Evolutionary conservation across 805 yeast genomes (phyloP).

Genomic region (Metschnikowia noctiluminum): DNA sequence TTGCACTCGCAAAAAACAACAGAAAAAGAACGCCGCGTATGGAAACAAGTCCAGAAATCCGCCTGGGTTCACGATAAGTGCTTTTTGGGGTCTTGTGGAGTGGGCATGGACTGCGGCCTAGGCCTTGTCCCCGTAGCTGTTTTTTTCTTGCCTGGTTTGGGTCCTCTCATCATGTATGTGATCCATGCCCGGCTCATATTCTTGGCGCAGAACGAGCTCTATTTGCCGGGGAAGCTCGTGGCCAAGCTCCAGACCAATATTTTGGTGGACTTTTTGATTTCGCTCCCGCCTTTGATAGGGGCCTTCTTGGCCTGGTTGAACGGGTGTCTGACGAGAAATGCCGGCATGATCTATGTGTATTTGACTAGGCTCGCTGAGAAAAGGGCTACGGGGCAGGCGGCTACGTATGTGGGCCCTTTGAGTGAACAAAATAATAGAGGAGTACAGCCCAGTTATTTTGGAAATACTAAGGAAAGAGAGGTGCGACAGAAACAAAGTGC

Average conservation of each 20-base stretch:
- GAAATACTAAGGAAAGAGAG: too few relatives aligned
- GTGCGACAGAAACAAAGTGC: too few relatives aligned
- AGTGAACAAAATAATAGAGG: neutral
- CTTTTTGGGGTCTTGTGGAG: slow-evolving; percentile 68
- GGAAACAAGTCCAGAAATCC: slow-evolving; percentile 68
- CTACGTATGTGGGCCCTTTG: slow-evolving; percentile 12
- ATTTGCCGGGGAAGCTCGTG: slow-evolving; percentile 54
- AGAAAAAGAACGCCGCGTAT: slow-evolving; percentile 57
- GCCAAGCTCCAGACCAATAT: slow-evolving; percentile 78
- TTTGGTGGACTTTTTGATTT: slow-evolving; percentile 64
- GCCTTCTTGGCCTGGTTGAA: slow-evolving; percentile 74
- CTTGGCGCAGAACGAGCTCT: slow-evolving; percentile 54
- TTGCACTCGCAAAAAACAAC: slow-evolving; percentile 51
- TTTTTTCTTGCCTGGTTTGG: slow-evolving; percentile 70
- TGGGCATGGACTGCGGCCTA: slow-evolving; percentile 66
- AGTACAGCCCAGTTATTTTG: neutral
- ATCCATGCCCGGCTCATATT: slow-evolving; percentile 67
- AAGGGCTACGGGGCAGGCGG: slow-evolving; percentile 10
- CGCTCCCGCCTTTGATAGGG: slow-evolving; percentile 81
- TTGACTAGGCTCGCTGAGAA: slow-evolving; percentile 9
- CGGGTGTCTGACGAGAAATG: slow-evolving; percentile 86
- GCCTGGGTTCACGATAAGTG: slow-evolving; percentile 91
- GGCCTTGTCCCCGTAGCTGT: slow-evolving; percentile 76
- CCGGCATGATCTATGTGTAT: slow-evolving; percentile 61
- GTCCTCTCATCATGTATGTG: slow-evolving; percentile 77